phyloP scores from a whole-genome alignment of 2,329 filamentous ascomycete species.

The Penicillium sp. region DNA sequence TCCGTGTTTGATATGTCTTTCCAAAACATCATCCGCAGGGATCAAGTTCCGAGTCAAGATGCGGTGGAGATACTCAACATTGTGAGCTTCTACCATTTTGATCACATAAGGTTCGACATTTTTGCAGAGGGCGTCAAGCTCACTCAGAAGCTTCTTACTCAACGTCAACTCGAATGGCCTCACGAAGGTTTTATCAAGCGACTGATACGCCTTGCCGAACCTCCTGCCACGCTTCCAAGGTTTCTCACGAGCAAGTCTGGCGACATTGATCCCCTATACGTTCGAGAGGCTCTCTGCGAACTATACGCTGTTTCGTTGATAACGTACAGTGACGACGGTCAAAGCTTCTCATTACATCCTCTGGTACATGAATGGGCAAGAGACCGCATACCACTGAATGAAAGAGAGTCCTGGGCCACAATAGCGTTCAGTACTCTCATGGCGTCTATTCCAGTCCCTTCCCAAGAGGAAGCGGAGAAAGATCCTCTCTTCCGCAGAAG shows the following conservation, averaged over 20 bases:
- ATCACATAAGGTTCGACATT: neutral
- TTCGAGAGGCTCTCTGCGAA: constrained; percentile 15
- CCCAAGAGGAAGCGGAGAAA: neutral
- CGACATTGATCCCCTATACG: constrained; percentile 1
- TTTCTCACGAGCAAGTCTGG: no score
- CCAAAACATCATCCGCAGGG: neutral
- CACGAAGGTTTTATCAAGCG: no score
- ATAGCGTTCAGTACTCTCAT: constrained; percentile 14
- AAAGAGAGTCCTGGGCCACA: constrained; percentile 16
- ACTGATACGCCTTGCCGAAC: no score
- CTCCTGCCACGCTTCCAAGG: no score
- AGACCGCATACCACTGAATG: constrained; percentile 21
- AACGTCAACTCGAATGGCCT: no score
- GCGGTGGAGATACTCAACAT: neutral
- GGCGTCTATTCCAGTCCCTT: constrained; percentile 9
- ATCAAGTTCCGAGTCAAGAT: neutral
- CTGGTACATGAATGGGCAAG: constrained; percentile 35
- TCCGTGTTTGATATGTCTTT: neutral
- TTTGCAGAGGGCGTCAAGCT: neutral
- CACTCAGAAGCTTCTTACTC: neutral
- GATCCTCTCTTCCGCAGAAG: neutral
- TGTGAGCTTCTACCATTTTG: neutral
- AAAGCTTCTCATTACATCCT: constrained; percentile 31
- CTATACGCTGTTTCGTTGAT: constrained; percentile 15
- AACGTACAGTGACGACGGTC: constrained; percentile 21